Percentiles rank a stretch among this genome's conserved stretches.
Evolutionary conservation across 1,284 basidiomycete species (phyloP).

Genomic region (Peniophora sp.): DNA sequence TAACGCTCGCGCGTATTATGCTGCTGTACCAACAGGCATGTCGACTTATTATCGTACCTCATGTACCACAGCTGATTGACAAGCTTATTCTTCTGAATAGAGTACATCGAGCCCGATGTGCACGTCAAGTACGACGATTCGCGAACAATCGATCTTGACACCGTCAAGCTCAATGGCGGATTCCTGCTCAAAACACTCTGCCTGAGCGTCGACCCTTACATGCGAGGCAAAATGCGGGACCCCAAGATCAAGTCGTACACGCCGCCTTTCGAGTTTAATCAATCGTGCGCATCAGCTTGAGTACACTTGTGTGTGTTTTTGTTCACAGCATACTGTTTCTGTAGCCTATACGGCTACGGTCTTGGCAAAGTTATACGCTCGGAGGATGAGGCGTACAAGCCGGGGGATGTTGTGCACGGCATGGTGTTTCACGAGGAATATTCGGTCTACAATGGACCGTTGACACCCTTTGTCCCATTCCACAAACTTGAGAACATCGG

Average conservation of each 20-base stretch:
- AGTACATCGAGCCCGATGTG: constrained; percentile 20
- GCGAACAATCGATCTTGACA: constrained; percentile 28
- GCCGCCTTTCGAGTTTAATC: constrained; percentile 7
- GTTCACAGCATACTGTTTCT: neutral
- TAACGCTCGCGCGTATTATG: too few species aligned
- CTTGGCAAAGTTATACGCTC: constrained; percentile 23
- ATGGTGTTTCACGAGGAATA: constrained; percentile 16
- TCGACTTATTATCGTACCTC: too few species aligned
- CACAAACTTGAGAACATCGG: constrained; percentile 25
- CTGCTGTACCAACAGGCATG: too few species aligned
- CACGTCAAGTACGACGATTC: constrained; percentile 21
- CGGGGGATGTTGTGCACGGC: constrained; percentile 23
- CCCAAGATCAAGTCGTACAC: constrained; percentile 6
- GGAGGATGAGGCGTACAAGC: constrained; percentile 17
- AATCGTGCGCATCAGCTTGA: constrained; percentile 9
- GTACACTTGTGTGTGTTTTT: neutral
- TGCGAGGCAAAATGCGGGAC: constrained; percentile 21
- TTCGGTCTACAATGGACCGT: constrained; percentile 26
- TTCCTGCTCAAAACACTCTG: constrained; percentile 27
- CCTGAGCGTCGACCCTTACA: constrained; percentile 28
- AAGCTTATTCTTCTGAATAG: neutral
- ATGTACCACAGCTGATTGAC: too few species aligned
- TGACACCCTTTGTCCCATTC: constrained; percentile 13
- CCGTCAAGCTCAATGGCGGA: constrained; percentile 25
- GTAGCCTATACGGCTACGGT: constrained; percentile 17